Base-by-base conservation (phyloP, 2,329 filamentous ascomycete species). In the Pezicula radicicola region DNA sequence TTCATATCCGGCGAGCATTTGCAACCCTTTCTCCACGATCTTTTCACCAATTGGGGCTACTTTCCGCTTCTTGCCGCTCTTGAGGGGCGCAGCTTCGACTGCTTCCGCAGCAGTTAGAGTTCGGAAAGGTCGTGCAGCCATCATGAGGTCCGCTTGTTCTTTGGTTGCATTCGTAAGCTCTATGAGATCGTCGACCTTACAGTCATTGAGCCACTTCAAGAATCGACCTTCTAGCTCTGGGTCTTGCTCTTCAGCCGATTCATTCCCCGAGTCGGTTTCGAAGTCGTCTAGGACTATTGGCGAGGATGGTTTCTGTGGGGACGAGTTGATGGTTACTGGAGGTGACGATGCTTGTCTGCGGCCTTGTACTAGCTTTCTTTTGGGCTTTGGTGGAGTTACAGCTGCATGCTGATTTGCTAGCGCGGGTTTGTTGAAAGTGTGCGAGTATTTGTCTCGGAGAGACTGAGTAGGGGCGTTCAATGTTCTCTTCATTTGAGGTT, bases 171-270 rank as follows among this genome's bases (percentile, higher is more conserved):
- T 85, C 0, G 90, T 90, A 55, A 97, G 85, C 60, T 96, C 92
- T 2, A 88, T 83, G 40, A 99, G 80, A 52, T 93, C 89, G 35
- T 86, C 80, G 9, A 83, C 73, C 5, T 84, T 83, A 66, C 89
- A 94, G 0, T 78, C 83, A 64, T 97, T 97, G 69, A 99, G 85
- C 63, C 91, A 95, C 7, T 84, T 79, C 27, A 97, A 74, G 6
- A 97, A 81, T 50, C 78, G 78, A 4, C 63, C 64, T 28, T 83
- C 76, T 39, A 82, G 66, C 28, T 70, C 66, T 15, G 70, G 68
- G 47, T 73, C 70, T 25, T 74, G 71, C 41, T 72, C 71, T 4
- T 63, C 55, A 33, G 57, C 56, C 5, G 54, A 49, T 25, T 55
- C 63, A 16, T 61, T 55, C 25, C 56, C 66, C 21, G 64, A 66